A percentile compares a stretch with the other conserved stretches of the same genome.
phyloP scores from a whole-genome alignment of 129 eudicot species.

The Helianthus annuus region DNA sequence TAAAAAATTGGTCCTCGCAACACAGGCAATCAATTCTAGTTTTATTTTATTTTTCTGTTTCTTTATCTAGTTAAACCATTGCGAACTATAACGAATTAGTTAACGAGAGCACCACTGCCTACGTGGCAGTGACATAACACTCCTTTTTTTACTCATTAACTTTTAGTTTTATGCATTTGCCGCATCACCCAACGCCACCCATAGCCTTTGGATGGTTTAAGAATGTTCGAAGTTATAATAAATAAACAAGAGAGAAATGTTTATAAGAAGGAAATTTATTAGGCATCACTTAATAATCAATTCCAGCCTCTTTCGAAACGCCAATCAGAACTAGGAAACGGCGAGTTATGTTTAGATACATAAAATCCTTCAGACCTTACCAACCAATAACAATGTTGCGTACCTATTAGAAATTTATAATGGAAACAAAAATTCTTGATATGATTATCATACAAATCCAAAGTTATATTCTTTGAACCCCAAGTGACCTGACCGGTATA shows the following conservation, averaged over 20 bases:
- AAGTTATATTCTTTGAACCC: neutral
- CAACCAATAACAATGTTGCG: conserved; percentile 2
- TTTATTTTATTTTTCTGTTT: too few relatives aligned
- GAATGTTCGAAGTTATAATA: too few relatives aligned
- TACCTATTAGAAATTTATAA: neutral
- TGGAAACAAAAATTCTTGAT: neutral
- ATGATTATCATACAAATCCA: neutral
- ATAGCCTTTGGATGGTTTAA: too few relatives aligned
- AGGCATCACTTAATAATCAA: neutral
- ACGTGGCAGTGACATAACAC: too few relatives aligned
- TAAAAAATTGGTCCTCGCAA: too few relatives aligned
- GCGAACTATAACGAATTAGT: too few relatives aligned
- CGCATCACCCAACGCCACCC: too few relatives aligned
- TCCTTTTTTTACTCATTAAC: too few relatives aligned
- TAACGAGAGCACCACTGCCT: too few relatives aligned
- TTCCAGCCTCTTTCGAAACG: neutral
- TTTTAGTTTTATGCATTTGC: too few relatives aligned
- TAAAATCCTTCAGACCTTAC: neutral
- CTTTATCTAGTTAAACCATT: too few relatives aligned
- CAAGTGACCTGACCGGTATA: neutral
- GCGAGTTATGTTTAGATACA: neutral
- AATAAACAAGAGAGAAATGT: neutral
- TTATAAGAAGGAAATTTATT: neutral
- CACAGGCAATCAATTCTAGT: too few relatives aligned
- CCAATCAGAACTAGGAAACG: neutral